Evolutionary conservation across 352 stramenopile genomes (phyloP).

Genomic region (Phytophthora palmivora): DNA sequence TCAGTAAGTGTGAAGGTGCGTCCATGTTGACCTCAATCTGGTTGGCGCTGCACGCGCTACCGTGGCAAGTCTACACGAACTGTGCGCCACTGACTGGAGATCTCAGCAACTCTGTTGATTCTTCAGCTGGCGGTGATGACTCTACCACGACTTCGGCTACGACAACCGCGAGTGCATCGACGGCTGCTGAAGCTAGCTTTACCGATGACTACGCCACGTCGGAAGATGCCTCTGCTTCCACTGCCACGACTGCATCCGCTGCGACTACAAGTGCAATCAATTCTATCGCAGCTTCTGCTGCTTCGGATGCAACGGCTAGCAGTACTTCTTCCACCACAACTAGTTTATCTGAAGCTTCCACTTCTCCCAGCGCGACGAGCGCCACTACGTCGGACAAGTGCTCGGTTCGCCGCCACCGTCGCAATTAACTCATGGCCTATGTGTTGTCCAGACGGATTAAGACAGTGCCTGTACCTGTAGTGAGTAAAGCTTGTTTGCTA

Average conservation of each 20-base stretch:
- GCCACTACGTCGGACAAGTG: constrained; percentile 20
- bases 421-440: constrained; percentile 7
- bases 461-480: not conserved
- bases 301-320: constrained; percentile 9
- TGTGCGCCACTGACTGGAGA: constrained; percentile 27
- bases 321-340: not conserved
- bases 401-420: constrained; percentile 23
- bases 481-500: not conserved
- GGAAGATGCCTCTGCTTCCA: constrained; percentile 23
- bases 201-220: constrained; percentile 29
- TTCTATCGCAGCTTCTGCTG: not conserved
- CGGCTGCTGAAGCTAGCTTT: constrained; percentile 17
- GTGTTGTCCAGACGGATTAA: not conserved
- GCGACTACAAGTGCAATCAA: constrained; percentile 12
- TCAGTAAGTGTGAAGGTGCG: constrained; percentile 46
- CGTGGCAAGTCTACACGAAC: constrained; percentile 53
- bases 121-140: constrained; percentile 11
- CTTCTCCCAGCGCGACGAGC: constrained; percentile 13
- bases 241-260: constrained; percentile 4
- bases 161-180: constrained; percentile 16
- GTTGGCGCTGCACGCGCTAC: constrained; percentile 41
- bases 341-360: not conserved
- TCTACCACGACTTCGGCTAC: constrained; percentile 10
- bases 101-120: constrained; percentile 29
- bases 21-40: constrained; percentile 50